Conservation (phyloP, 2,329 filamentous ascomycete species). For the Paramyrothecium roridum region DNA sequence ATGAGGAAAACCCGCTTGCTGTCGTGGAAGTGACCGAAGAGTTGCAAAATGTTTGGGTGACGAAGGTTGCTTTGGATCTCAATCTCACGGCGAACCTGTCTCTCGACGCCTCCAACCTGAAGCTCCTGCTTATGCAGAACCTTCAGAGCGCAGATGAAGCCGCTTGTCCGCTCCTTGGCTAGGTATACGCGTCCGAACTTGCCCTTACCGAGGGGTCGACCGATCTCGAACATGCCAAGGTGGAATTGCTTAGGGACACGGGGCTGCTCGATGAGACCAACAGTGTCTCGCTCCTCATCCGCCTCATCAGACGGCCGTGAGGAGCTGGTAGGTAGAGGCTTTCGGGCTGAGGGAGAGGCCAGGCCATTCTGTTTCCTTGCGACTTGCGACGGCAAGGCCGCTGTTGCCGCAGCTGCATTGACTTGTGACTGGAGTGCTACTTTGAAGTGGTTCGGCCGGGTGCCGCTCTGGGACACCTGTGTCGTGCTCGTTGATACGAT, state of each 20-base stretch:
- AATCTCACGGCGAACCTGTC: constrained; percentile 82
- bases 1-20: constrained; percentile 84
- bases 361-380: constrained; percentile 45
- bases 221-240: constrained; percentile 92
- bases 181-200: constrained; percentile 87
- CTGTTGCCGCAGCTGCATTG: constrained; percentile 60
- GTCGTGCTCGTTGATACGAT: constrained; percentile 25
- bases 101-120: constrained; percentile 72
- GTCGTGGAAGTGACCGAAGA: constrained; percentile 87
- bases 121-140: constrained; percentile 82
- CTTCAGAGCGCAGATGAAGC: constrained; percentile 83
- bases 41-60: constrained; percentile 77
- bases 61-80: constrained; percentile 85
- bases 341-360: constrained; percentile 47
- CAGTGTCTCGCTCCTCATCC: constrained; percentile 46
- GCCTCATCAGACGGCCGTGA: constrained; percentile 46
- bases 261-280: constrained; percentile 55
- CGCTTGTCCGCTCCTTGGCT: constrained; percentile 71
- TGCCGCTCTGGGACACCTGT: constrained; percentile 49
- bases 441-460: constrained; percentile 81
- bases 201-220: constrained; percentile 79
- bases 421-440: constrained; percentile 78
- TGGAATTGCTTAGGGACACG: constrained; percentile 66
- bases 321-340: constrained; percentile 40
- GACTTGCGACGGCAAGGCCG: constrained; percentile 65